Conservation (phyloP, 2,329 filamentous ascomycete genomes). For the Sclerotinia sclerotiorum region DNA sequence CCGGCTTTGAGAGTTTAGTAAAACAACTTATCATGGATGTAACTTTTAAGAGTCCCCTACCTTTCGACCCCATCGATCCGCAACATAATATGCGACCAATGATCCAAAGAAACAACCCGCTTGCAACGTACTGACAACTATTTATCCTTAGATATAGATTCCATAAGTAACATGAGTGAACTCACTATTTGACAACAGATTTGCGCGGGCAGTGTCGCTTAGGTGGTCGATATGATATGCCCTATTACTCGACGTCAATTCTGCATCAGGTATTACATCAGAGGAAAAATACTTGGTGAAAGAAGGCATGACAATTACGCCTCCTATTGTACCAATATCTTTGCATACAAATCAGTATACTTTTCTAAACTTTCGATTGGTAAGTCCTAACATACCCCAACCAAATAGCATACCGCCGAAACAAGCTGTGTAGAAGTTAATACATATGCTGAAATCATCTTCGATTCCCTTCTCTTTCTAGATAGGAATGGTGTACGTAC, state of each 20-base stretch:
- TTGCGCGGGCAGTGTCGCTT: conserved; percentile 42
- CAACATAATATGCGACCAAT: conserved; percentile 47
- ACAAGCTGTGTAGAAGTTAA: conserved; percentile 46
- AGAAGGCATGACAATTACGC: conserved; percentile 66
- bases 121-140: conserved; percentile 69
- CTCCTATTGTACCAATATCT: conserved; percentile 75
- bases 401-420: conserved; percentile 66
- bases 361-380: background rate
- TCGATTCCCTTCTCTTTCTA: background rate
- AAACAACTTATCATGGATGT: background rate
- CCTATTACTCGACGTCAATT: conserved; percentile 38
- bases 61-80: conserved; percentile 41
- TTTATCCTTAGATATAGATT: background rate
- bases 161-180: background rate
- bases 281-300: conserved; percentile 52
- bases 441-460: background rate
- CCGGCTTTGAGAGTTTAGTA: conserved; percentile 28
- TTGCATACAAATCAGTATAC: background rate
- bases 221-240: conserved; percentile 42
- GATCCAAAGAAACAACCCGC: conserved; percentile 67
- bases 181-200: conserved; percentile 55
- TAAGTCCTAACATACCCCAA: conserved; percentile 44
- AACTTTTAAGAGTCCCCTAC: conserved; percentile 9
- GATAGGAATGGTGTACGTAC: conserved; percentile 22
- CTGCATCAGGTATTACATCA: no score